These are phyloP conservation scores for Xylaria curta DNA, from an alignment of 495 filamentous ascomycete genomes.

Conservation along the genomic window DNA sequence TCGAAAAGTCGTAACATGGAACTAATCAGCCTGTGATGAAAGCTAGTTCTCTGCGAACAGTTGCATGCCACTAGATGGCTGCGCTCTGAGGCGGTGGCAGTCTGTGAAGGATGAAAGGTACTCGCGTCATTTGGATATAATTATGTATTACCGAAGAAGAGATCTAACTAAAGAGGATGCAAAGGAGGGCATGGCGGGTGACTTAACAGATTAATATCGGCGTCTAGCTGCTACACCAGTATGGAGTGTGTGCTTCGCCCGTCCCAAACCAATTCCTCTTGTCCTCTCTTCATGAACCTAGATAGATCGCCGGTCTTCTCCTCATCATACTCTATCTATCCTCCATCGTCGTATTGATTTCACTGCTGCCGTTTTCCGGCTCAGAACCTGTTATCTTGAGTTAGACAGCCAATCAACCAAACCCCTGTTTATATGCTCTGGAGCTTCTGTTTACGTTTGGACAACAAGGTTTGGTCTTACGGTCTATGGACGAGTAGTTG, in stretches of 20 bases:
- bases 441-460: not conserved
- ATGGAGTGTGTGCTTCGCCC: not conserved
- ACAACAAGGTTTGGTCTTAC: not conserved
- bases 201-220: not conserved
- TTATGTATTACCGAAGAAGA: not conserved
- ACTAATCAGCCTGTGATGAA: not conserved
- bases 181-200: constrained; percentile 4
- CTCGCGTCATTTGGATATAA: not conserved
- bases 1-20: too few relatives aligned
- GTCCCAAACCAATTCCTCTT: constrained; percentile 1
- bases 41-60: not conserved
- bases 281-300: not conserved
- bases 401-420: constrained; percentile 1
- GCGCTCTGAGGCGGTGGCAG: constrained; percentile 3
- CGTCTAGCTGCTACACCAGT: not conserved
- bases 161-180: constrained; percentile 4
- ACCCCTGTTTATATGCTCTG: constrained; percentile 3
- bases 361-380: not conserved
- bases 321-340: constrained; percentile 2
- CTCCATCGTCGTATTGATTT: not conserved
- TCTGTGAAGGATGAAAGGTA: not conserved
- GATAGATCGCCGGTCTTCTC: not conserved
- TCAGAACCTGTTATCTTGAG: not conserved
- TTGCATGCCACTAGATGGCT: not conserved
- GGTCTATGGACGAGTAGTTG: not conserved